Evolutionary conservation across 2,329 filamentous ascomycete genomes (phyloP).

Genomic region (Aspergillus persii): DNA sequence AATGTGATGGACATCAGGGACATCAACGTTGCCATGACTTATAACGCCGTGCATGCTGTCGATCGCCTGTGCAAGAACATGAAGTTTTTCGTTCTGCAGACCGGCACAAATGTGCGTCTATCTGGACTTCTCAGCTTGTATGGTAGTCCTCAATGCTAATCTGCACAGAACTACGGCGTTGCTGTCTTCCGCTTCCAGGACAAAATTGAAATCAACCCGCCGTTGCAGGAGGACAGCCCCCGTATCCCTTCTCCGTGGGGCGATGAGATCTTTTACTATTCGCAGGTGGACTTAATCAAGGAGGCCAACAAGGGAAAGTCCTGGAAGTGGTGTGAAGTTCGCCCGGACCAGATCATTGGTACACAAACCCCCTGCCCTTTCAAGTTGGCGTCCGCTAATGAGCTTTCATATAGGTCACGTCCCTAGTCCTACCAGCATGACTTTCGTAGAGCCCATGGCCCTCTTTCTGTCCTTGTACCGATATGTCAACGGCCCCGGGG

Average conservation of each 20-base stretch:
- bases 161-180: constrained; percentile 28
- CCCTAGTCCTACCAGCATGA: background rate
- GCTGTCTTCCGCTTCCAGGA: constrained; percentile 25
- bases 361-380: background rate
- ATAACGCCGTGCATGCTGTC: constrained; percentile 18
- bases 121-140: too few species aligned
- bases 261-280: constrained; percentile 49
- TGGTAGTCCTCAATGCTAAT: constrained; percentile 15
- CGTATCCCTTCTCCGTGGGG: constrained; percentile 44
- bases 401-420: background rate
- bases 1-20: background rate
- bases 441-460: constrained; percentile 12
- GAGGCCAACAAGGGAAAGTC: constrained; percentile 36
- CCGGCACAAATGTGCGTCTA: background rate
- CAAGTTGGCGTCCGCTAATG: constrained; percentile 34
- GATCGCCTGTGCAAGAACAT: constrained; percentile 23
- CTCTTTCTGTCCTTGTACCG: constrained; percentile 40
- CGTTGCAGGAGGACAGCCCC: constrained; percentile 39
- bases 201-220: constrained; percentile 18
- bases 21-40: constrained; percentile 21
- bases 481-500: constrained; percentile 36
- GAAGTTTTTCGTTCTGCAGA: constrained; percentile 22
- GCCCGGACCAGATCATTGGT: constrained; percentile 43
- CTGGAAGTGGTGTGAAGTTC: constrained; percentile 47
- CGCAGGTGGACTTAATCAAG: constrained; percentile 43